Conservation (phyloP, 768 basidiomycete species). For the Sporobolomyces phaffii region DNA sequence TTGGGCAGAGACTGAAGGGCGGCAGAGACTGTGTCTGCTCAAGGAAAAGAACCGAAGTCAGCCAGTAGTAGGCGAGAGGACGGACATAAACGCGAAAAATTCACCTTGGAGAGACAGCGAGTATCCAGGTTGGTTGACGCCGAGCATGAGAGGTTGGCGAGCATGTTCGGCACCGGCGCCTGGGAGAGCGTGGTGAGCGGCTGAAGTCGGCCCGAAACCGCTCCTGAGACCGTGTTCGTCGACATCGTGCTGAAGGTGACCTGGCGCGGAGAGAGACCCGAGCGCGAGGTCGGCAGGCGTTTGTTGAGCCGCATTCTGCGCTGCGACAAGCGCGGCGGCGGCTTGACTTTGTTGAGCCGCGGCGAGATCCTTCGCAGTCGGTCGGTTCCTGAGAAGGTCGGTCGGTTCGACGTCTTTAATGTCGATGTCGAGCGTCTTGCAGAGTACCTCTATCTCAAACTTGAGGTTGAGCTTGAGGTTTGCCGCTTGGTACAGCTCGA, state of each 20-base stretch:
- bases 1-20: conserved; percentile 66
- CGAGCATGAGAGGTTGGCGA: conserved; percentile 32
- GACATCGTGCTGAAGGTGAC: conserved; percentile 11
- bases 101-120: conserved; percentile 36
- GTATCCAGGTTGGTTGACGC: conserved; percentile 43
- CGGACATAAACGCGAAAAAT: too few relatives aligned
- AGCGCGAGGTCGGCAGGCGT: conserved; percentile 28
- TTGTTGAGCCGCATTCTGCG: conserved; percentile 7
- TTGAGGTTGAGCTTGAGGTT: conserved; percentile 94
- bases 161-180: conserved; percentile 19
- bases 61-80: too few relatives aligned
- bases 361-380: conserved; percentile 50
- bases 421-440: conserved; percentile 82
- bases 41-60: neutral
- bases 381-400: conserved; percentile 70
- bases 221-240: conserved; percentile 17
- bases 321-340: conserved; percentile 14
- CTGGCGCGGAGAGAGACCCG: conserved; percentile 14
- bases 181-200: conserved; percentile 28
- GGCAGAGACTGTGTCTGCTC: conserved; percentile 45
- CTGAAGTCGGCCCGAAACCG: conserved; percentile 6
- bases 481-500: conserved; percentile 93
- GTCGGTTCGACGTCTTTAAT: conserved; percentile 78
- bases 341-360: conserved; percentile 20
- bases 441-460: conserved; percentile 96